These are phyloP conservation scores for Pleurotus tuoliensis DNA, from an alignment of 768 basidiomycete genomes.

Conservation along the genomic window DNA sequence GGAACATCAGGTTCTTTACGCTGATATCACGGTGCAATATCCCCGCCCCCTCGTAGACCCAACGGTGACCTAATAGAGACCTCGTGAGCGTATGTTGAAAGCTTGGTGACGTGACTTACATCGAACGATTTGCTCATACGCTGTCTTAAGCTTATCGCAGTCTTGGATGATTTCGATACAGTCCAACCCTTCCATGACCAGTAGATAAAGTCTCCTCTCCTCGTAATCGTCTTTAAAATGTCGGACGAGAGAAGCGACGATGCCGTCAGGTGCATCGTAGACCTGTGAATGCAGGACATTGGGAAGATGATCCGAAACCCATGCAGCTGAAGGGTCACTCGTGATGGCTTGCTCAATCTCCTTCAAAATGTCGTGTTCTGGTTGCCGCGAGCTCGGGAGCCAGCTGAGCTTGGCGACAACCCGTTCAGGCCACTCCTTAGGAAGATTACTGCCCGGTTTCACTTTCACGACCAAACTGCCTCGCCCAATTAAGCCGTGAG, in stretches of 20 bases:
- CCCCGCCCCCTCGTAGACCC: background rate
- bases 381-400: background rate
- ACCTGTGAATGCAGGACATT: background rate
- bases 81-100: background rate
- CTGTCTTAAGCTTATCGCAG: background rate
- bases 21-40: constrained; percentile 4
- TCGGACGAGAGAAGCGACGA: background rate
- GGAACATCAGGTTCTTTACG: background rate
- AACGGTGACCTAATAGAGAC: background rate
- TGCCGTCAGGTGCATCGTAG: background rate
- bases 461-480: background rate
- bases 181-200: background rate
- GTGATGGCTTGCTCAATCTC: background rate
- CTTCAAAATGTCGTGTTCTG: background rate
- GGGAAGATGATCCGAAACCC: background rate
- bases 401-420: background rate
- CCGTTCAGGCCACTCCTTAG: no score
- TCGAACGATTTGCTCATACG: background rate
- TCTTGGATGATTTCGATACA: background rate
- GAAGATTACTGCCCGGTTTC: no score
- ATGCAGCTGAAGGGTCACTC: background rate
- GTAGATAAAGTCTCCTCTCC: background rate
- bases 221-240: background rate
- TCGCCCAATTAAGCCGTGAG: background rate
- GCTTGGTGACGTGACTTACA: background rate